Conservation (phyloP, 331 rosid species). For the Erythrophleum ivorense region DNA sequence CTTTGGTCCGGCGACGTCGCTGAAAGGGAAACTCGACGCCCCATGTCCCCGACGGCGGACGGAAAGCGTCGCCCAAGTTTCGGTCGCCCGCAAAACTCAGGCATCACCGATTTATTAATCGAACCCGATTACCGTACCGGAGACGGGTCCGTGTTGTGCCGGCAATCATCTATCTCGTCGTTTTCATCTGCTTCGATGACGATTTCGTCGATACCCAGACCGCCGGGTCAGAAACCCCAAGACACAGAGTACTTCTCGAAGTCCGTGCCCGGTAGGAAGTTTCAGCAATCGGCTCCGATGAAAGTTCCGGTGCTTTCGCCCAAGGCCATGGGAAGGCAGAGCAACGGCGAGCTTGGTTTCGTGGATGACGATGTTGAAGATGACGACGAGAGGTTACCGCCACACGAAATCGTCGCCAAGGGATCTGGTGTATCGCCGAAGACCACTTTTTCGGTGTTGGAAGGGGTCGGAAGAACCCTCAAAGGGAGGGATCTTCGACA, state of each 20-base stretch:
- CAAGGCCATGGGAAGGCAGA: constrained; percentile 37
- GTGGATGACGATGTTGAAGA: constrained; percentile 46
- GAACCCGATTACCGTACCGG: constrained; percentile 33
- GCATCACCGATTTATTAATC: constrained; percentile 57
- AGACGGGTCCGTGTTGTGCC: constrained; percentile 49
- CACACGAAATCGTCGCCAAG: constrained; percentile 74
- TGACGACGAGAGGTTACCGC: constrained; percentile 68
- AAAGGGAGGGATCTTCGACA: constrained; percentile 93
- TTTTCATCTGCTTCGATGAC: constrained; percentile 44
- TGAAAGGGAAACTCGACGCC: constrained; percentile 37
- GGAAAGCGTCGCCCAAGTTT: constrained; percentile 31
- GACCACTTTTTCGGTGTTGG: constrained; percentile 76
- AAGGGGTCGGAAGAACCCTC: constrained; percentile 88
- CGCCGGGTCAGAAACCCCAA: constrained; percentile 29
- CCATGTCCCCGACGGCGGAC: background rate
- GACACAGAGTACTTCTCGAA: constrained; percentile 42
- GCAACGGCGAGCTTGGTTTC: constrained; percentile 35
- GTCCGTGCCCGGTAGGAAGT: constrained; percentile 49
- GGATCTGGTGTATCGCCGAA: constrained; percentile 74
- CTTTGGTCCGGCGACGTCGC: constrained; percentile 62
- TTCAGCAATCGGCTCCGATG: constrained; percentile 78
- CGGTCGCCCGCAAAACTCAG: constrained; percentile 47
- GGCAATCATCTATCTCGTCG: constrained; percentile 42
- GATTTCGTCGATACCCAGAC: constrained; percentile 66
- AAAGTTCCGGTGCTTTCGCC: constrained; percentile 63